Conservation (phyloP, 768 basidiomycete genomes). For the Lactarius quietus region DNA sequence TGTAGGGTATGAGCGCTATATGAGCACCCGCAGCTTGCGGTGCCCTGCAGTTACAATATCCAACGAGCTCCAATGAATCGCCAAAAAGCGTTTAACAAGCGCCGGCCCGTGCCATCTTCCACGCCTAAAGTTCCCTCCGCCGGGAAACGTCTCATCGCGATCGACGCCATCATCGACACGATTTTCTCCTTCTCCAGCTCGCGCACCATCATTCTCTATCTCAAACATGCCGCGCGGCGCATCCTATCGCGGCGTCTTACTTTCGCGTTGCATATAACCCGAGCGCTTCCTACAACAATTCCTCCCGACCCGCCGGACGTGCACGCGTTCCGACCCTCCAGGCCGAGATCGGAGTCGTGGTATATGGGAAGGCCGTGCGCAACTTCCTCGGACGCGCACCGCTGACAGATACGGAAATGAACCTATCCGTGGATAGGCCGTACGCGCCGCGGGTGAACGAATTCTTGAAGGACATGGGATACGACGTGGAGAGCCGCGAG, state of each 20-base stretch:
- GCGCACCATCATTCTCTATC: constrained; percentile 30
- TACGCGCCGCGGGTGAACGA: neutral
- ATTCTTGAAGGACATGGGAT: constrained; percentile 13
- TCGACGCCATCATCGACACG: constrained; percentile 41
- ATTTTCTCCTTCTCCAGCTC: constrained; percentile 60
- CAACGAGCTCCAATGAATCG: neutral
- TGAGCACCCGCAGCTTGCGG: no score
- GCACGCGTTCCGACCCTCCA: constrained; percentile 13
- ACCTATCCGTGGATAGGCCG: constrained; percentile 8
- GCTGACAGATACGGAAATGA: constrained; percentile 2
- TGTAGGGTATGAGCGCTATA: neutral
- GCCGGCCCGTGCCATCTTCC: neutral
- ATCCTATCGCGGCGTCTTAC: constrained; percentile 19
- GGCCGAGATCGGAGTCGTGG: constrained; percentile 6
- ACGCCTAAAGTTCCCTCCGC: constrained; percentile 41
- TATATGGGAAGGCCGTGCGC: constrained; percentile 11
- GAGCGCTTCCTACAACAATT: constrained; percentile 14
- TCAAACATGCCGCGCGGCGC: constrained; percentile 14
- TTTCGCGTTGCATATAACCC: constrained; percentile 21
- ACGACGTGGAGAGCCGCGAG: neutral
- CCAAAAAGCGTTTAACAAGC: neutral
- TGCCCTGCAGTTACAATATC: neutral
- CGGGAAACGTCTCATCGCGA: constrained; percentile 58
- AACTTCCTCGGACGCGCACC: constrained; percentile 10
- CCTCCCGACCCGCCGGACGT: neutral